Evolutionary conservation across 768 basidiomycete species (phyloP), one percentile per base, ranked within the genome.

Genomic region (Panaeolus papilionaceus): DNA sequence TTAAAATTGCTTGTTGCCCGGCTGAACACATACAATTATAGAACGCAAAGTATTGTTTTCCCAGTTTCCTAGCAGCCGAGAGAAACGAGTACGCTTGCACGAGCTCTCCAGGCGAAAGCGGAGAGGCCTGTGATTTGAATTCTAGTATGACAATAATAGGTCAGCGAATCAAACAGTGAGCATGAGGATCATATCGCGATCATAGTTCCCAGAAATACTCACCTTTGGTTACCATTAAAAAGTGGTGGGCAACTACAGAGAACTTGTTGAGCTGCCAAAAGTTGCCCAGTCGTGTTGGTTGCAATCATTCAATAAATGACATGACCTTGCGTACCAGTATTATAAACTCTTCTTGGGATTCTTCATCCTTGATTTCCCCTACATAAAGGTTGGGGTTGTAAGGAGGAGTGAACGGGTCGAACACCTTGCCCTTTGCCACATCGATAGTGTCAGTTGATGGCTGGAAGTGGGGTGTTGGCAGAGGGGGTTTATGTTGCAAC

Each of bases 211-310:
- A 61, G 33, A 33, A 33, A 23, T n/a, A 67, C 82, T 42, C 61
- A 93, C 94, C 92, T 85, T 93, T 94, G 23, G 93, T 92, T 51
- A 93, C 88, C 64, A 98, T 78, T n/a, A 98, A 82, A 73, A 98
- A 95, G 75, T 98, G 96, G 54, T 89, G 83, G 0, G 91, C 92
- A 9, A 93, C 86, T 20, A 98, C 87, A 38, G 94, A 89, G 78
- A 86, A 97, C 79, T 94, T 95, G 79, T 95, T 96, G 73, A 95
- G 79, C 93, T 95, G 51, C 64, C 42, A 26, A n/a, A 44, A 49
- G 20, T 49, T 20, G 20, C 23, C 44, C 7, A 45, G 3, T 42
- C 40, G 23, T 44, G 40, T 67, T 26, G 39, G 28, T 23, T 65
- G 23, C 20, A 61, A 62, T 61, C 38, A 58, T 37, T 37, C 28